phyloP scores from a whole-genome alignment of 176 grass and related monocot genomes.

The Aegilops umbellulata region DNA sequence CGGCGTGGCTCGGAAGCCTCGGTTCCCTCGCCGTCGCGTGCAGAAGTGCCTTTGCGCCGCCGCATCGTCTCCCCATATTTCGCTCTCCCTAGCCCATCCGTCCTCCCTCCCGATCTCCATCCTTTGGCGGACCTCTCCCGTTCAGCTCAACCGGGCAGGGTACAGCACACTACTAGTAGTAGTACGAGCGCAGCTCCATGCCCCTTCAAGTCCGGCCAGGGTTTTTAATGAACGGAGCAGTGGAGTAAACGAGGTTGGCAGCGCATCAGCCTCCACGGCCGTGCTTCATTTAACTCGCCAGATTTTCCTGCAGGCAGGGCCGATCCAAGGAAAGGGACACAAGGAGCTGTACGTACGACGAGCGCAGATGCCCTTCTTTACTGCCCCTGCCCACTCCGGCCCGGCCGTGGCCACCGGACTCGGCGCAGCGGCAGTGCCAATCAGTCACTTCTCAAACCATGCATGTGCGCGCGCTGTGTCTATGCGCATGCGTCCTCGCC shows the following conservation, averaged over 20 bases:
- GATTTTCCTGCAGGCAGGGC: neutral
- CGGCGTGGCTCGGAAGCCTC: conserved; percentile 25
- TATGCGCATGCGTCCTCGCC: neutral
- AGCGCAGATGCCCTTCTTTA: neutral
- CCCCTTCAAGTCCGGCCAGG: neutral
- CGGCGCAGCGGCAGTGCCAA: neutral
- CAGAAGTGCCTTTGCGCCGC: too few species aligned
- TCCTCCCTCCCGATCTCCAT: too few species aligned
- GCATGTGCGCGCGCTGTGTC: too few species aligned
- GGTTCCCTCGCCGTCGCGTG: neutral
- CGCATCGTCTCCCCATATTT: too few species aligned
- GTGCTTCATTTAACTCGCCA: neutral
- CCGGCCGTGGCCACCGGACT: neutral
- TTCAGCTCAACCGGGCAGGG: too few species aligned
- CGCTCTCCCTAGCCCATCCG: too few species aligned
- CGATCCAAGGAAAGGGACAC: neutral
- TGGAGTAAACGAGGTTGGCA: conserved; percentile 1
- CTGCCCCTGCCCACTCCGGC: neutral
- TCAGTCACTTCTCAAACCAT: neutral
- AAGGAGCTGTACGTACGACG: neutral
- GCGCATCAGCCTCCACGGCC: too few species aligned
- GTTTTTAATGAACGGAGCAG: neutral
- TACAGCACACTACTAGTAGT: too few species aligned
- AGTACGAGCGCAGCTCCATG: too few species aligned
- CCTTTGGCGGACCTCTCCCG: too few species aligned